Evolutionary conservation across 2,329 filamentous ascomycete genomes (phyloP), one percentile per base, ranked within the genome.

Genomic region (Hypoxylon sp.): DNA sequence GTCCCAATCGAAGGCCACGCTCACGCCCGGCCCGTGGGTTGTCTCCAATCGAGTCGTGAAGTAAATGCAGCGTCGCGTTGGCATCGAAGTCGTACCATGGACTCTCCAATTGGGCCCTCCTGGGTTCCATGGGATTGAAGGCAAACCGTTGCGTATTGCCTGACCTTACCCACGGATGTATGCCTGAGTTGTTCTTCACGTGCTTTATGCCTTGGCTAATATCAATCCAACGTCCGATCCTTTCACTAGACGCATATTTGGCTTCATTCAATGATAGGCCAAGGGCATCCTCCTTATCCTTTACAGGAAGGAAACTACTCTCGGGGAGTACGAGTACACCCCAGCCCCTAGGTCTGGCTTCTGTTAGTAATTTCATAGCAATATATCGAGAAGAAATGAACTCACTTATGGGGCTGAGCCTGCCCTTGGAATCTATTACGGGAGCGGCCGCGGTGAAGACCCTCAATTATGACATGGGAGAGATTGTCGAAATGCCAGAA

Each of bases 311-410:
- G 67, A 87, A 87, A 63, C 78, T 80, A 56, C 77, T 80, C 34
- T 81, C 78, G 0, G 81, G 80, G 5, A 87, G 72, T 5, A 83
- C 79, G 43, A 86, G 74, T 9, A 86, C 79, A 5, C 85, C 84
- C 85, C 85, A 87, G 1, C 83, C 85, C 56, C 79, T 58, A 30
- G 74, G 75, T 34, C 75, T 72, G 55, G 19, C 53, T 55, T 41
- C 48, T 19, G 9, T 70, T 79, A 70, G 21, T 56, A 49, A 48
- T 21, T 52, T 25, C 28, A 13, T 17, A 19, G n/a, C 30, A 19
- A 28, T 46, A 19, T 32, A 17, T 14, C 9, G 28, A 32, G 7
- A 50, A 5, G 21, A 21, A 41, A 6, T 14, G 32, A 25, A 58
- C 70, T 68, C 25, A 73, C 71, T 58, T 71, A 5, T 34, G 63